Conservation (phyloP, 306 rosid species). For the Malus domestica region ASM211411v1 NC_041799.1:4709501-4710000, state of each 20-base stretch:
- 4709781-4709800: neutral
- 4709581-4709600: neutral
- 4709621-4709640: neutral
- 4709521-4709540: neutral
- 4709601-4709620: neutral
- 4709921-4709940: constrained; percentile 18
- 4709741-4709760: neutral
- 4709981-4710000: constrained; percentile 33
- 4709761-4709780: neutral
- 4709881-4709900: neutral
- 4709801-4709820: neutral
- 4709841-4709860: constrained; percentile 16
- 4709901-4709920: constrained; percentile 5
- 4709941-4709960: constrained; percentile 68
- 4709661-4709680: neutral
- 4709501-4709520: neutral
- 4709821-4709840: neutral
- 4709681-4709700: neutral
- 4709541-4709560: neutral
- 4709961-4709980: constrained; percentile 64
- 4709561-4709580: neutral
- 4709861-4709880: neutral
- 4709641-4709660: neutral
- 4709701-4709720: neutral
- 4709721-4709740: neutral